phyloP scores from a whole-genome alignment of 2,329 filamentous ascomycete species.

The Talaromyces sp. region DNA sequence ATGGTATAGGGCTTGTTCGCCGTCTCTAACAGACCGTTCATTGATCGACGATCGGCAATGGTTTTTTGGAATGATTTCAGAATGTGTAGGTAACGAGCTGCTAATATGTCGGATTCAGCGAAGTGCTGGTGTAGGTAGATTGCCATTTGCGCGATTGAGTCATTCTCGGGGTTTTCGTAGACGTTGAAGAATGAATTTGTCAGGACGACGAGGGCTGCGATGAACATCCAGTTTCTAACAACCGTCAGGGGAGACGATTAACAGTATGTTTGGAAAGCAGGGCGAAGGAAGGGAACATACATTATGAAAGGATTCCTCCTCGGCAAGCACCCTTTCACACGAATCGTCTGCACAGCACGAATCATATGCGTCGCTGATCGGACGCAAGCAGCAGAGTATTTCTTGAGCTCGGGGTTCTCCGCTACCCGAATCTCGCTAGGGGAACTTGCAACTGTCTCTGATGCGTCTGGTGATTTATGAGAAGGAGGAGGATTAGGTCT shows the following conservation, averaged over 20 bases:
- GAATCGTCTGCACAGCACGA: constrained; percentile 47
- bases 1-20: constrained; percentile 7
- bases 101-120: constrained; percentile 51
- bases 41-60: constrained; percentile 20
- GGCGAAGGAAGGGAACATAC: constrained; percentile 41
- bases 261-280: neutral
- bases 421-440: constrained; percentile 22
- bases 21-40: constrained; percentile 7
- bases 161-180: constrained; percentile 49
- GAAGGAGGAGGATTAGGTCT: neutral
- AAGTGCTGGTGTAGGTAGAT: constrained; percentile 54
- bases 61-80: constrained; percentile 50
- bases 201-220: constrained; percentile 55
- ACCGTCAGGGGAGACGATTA: neutral
- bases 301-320: constrained; percentile 58
- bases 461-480: constrained; percentile 9
- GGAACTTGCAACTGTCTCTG: constrained; percentile 23
- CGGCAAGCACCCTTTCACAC: constrained; percentile 49
- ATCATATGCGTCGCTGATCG: constrained; percentile 54
- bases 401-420: constrained; percentile 23
- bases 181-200: constrained; percentile 58
- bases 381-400: constrained; percentile 53
- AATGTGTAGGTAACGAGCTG: constrained; percentile 52
- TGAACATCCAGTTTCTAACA: constrained; percentile 57
- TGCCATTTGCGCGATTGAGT: constrained; percentile 45